A percentile compares a stretch with the other conserved stretches of the same genome.
These are phyloP conservation scores for Kwoniella sp. DNA, from an alignment of 768 basidiomycete genomes.

Conservation along the genomic window DNA sequence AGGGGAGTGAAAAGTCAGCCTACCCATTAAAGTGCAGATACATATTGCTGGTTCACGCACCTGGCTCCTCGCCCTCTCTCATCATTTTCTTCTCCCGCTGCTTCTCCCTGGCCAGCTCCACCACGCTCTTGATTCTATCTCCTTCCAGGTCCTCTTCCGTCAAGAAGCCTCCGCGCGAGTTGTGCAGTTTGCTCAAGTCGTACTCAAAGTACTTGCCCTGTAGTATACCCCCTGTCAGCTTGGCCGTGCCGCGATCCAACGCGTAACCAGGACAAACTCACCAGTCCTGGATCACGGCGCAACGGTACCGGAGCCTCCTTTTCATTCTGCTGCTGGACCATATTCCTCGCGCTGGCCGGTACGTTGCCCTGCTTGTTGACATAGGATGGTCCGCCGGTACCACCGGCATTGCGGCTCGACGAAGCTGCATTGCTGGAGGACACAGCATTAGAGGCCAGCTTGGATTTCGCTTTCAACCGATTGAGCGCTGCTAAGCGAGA, in stretches of 20 bases:
- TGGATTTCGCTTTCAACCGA: slow-evolving; percentile 43
- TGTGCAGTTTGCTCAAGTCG: slow-evolving; percentile 93
- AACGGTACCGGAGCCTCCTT: slow-evolving; percentile 27
- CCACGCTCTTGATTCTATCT: slow-evolving; percentile 63
- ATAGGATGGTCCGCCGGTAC: slow-evolving; percentile 4
- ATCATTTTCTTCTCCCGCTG: slow-evolving; percentile 74
- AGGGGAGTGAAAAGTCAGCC: neutral
- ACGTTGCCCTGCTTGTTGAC: slow-evolving; percentile 27
- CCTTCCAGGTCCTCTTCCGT: slow-evolving; percentile 70
- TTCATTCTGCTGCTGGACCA: slow-evolving; percentile 27
- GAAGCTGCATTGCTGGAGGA: slow-evolving; percentile 13
- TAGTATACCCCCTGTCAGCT: too few species aligned
- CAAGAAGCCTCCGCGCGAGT: slow-evolving; percentile 92
- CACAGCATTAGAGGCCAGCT: slow-evolving; percentile 13
- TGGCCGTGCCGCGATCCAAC: neutral
- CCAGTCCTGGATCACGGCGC: slow-evolving; percentile 44
- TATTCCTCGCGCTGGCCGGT: slow-evolving; percentile 28
- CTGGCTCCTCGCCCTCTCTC: slow-evolving; percentile 53
- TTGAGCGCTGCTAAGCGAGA: slow-evolving; percentile 41
- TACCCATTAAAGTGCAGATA: neutral
- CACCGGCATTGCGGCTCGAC: neutral
- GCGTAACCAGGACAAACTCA: slow-evolving; percentile 20
- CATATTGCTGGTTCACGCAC: slow-evolving; percentile 23
- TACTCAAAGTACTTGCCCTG: slow-evolving; percentile 92
- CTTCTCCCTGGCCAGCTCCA: slow-evolving; percentile 68